Evolutionary conservation across 768 basidiomycete species (phyloP).

Genomic region (Rhizopogon vulgaris): DNA sequence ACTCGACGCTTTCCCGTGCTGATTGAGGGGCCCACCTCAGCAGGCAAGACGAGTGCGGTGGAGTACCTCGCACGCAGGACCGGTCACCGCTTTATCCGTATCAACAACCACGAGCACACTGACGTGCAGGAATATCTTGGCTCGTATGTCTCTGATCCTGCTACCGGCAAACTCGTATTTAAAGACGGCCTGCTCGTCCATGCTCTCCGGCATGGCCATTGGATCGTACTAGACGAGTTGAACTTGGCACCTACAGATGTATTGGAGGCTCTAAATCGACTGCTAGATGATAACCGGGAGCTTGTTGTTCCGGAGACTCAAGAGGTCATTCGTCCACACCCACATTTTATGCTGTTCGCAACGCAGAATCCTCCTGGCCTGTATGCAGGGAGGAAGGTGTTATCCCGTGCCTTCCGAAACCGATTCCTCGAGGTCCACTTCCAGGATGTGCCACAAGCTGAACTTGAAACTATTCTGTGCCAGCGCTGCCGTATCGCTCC

Average conservation of each 20-base stretch:
- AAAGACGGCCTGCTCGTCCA: slow-evolving; percentile 92
- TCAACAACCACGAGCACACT: slow-evolving; percentile 99
- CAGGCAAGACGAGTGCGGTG: slow-evolving; percentile 94
- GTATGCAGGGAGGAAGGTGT: slow-evolving; percentile 89
- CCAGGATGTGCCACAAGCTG: slow-evolving; percentile 90
- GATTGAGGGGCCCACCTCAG: slow-evolving; percentile 96
- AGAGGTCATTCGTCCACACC: slow-evolving; percentile 89
- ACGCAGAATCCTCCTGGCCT: slow-evolving; percentile 97
- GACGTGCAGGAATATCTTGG: slow-evolving; percentile 99
- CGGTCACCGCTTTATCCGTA: slow-evolving; percentile 92
- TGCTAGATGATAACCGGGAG: slow-evolving; percentile 97
- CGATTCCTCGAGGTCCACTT: slow-evolving; percentile 98
- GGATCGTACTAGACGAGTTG: slow-evolving; percentile 97
- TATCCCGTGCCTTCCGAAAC: slow-evolving; percentile 95
- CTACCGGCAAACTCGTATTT: slow-evolving; percentile 91
- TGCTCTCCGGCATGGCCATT: slow-evolving; percentile 86
- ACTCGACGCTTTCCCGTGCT: slow-evolving; percentile 90
- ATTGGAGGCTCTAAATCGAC: slow-evolving; percentile 91
- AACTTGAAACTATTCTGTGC: slow-evolving; percentile 91
- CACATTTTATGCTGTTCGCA: slow-evolving; percentile 96
- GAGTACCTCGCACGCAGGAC: slow-evolving; percentile 92
- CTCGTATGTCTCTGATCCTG: slow-evolving; percentile 89
- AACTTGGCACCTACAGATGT: slow-evolving; percentile 98
- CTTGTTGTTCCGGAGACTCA: slow-evolving; percentile 93
- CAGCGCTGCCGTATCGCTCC: slow-evolving; percentile 90